Percentiles rank a stretch among this genome's conserved stretches.
These are phyloP conservation scores for Cyberlindnera sargentensis DNA, from an alignment of 805 yeast species.

Conservation along the genomic window DNA sequence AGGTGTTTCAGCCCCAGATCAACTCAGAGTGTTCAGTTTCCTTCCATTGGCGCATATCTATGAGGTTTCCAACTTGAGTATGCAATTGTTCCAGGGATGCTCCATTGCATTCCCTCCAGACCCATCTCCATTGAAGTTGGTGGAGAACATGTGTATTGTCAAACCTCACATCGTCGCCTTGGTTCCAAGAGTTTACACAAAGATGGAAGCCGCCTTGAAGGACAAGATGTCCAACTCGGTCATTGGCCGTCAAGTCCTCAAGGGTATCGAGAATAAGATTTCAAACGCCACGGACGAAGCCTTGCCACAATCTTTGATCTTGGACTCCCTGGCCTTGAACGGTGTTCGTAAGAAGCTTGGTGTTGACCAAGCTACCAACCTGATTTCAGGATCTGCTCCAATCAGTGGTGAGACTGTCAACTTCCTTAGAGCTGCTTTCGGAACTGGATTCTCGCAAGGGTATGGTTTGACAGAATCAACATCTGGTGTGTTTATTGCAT, in stretches of 20 bases:
- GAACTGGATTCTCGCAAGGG: conserved; percentile 39
- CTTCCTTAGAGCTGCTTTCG: conserved; percentile 46
- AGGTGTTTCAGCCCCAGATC: conserved; percentile 10
- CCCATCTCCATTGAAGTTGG: conserved; percentile 34
- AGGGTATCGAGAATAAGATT: conserved; percentile 13
- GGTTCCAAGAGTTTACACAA: conserved; percentile 53
- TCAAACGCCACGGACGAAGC: conserved; percentile 5
- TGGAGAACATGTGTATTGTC: conserved; percentile 41
- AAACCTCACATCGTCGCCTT: conserved; percentile 42
- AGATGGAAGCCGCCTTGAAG: conserved; percentile 43
- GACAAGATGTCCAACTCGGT: conserved; percentile 10
- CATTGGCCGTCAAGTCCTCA: conserved; percentile 8
- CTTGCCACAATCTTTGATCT: conserved; percentile 4
- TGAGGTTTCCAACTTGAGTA: conserved; percentile 38
- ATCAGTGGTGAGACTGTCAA: conserved; percentile 45
- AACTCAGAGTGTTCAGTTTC: conserved; percentile 30
- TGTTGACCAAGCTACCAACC: conserved; percentile 27
- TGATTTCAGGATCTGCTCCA: conserved; percentile 53
- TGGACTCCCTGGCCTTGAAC: conserved; percentile 9
- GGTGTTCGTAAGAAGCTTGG: conserved; percentile 39
- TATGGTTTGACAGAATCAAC: conserved; percentile 62
- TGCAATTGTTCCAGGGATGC: conserved; percentile 30
- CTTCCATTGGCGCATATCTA: conserved; percentile 57
- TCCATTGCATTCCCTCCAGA: conserved; percentile 41
- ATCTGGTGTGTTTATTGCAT: conserved; percentile 42